Percentiles rank a stretch among this genome's conserved stretches.
Conservation (phyloP, 1,139 yeast genomes). For the Hemisphaericaspora xylanilytica region DNA sequence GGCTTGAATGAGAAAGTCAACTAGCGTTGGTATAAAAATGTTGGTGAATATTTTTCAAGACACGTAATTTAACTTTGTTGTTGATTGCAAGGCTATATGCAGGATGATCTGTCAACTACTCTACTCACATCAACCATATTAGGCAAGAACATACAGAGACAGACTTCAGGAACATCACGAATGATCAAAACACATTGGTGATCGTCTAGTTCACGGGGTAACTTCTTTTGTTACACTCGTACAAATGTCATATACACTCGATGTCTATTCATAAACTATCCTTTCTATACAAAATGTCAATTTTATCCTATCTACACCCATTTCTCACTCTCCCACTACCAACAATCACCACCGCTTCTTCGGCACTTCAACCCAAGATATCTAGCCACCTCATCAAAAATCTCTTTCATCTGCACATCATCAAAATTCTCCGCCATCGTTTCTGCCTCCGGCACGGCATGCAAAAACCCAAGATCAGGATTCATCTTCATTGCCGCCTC, state of each 20-base stretch:
- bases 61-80: not conserved
- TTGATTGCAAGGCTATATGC: not conserved
- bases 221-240: no score
- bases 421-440: constrained; percentile 18
- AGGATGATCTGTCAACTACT: not conserved
- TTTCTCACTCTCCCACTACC: constrained; percentile 30
- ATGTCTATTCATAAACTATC: no score
- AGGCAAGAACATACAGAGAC: no score
- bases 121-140: no score
- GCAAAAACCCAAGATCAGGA: constrained; percentile 4
- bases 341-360: constrained; percentile 47
- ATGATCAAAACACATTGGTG: no score
- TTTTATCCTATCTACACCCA: not conserved
- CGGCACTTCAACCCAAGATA: constrained; percentile 62
- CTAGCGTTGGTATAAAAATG: no score
- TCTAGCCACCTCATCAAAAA: constrained; percentile 64
- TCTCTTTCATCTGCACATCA: constrained; percentile 39
- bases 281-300: no score
- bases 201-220: no score
- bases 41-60: not conserved
- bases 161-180: no score
- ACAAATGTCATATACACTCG: no score
- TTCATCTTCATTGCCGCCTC: constrained; percentile 26
- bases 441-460: not conserved
- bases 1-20: not conserved